Conservation (phyloP, 257 asterid species). For the Solanum rostratum region DNA sequence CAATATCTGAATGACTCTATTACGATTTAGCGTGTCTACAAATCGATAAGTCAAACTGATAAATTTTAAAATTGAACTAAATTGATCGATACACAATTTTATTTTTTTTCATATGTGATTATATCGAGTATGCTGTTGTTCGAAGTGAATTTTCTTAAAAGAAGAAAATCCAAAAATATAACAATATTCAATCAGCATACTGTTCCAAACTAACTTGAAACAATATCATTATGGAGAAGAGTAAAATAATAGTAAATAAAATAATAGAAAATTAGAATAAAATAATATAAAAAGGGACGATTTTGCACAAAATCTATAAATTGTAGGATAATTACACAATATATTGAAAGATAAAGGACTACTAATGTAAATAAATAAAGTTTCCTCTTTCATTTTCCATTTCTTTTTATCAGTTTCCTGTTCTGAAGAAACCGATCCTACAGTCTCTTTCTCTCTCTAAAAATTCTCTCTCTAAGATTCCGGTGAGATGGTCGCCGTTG, state of each 20-base stretch:
- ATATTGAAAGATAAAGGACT: background rate
- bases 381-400: background rate
- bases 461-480: background rate
- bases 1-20: too few species aligned
- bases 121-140: background rate
- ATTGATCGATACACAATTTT: too few species aligned
- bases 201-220: background rate
- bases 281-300: background rate
- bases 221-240: background rate
- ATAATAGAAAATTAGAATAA: background rate
- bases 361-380: background rate
- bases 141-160: background rate
- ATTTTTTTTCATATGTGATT: too few species aligned
- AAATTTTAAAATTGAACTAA: too few species aligned
- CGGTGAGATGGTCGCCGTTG: constrained; percentile 9
- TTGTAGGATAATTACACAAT: background rate
- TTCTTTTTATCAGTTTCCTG: background rate
- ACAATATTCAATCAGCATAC: background rate
- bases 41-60: too few species aligned
- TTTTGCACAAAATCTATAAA: background rate
- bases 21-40: too few species aligned
- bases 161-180: background rate
- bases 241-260: background rate
- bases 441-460: background rate
- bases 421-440: background rate